Base-by-base conservation (phyloP, 441 rosid genomes). In the Pelargonium cotyledonis region DNA sequence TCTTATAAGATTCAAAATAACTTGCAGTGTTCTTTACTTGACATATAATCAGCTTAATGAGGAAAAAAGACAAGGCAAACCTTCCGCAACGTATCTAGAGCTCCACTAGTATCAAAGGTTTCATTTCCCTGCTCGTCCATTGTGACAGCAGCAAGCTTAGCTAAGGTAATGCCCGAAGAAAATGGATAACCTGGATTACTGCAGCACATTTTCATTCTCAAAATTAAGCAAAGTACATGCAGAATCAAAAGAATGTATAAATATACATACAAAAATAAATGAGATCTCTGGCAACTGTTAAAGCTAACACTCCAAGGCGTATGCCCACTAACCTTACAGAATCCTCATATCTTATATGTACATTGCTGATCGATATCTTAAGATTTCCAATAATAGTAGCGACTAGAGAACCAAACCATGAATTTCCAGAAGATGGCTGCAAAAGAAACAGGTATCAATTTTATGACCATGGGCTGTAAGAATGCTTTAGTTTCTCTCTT, bases 141-240 rank as follows among this genome's bases (percentile, higher is more conserved):
- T 65, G 99, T 95, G 68, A 95, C 98, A 77, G 99, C 99, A 67
- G 99, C 99, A 68, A 95, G 91, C 83, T 89, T 95, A 60, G 98
- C 99, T 75, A 95, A 80, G 69, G 99, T 89, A 82, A 90, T 81
- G 57, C 99, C 99, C 72, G 90, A 85, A 71, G 89, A 81, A 88
- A 92, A 95, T 21, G 99, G 97, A 85, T 85, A 86, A 73, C 92
- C 91, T 3, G 82, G 86, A 83, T 89, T 85, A 79, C 99, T 95
- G 86, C 68, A 81, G 62, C 10, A 44, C 62, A 73, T 43, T 58
- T 57, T 72, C 43, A 73, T 71, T 61, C n/a, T 16, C 66, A 67
- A 69, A 75, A 78, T 73, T 67, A 79, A 72, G 77, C 61, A 75
- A 51, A 62, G 57, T 44, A 60, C 51, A 53, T 64, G 14, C 63